Percentiles rank a stretch among this genome's conserved stretches.
Evolutionary conservation across 208 protist species (phyloP).

Genomic region (Zelonia costaricensis): DNA sequence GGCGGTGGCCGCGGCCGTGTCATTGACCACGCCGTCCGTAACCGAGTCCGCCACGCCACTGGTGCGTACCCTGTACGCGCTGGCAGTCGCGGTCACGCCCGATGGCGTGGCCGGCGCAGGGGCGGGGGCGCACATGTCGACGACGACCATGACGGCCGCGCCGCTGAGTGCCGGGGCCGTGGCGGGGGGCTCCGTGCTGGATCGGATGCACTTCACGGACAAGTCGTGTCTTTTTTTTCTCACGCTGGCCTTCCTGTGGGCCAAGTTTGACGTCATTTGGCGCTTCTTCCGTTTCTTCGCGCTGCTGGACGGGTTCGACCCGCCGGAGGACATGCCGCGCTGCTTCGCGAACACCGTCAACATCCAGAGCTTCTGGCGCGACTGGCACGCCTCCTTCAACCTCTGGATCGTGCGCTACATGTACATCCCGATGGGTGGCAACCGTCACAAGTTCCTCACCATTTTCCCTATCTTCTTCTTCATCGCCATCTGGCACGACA

Average conservation of each 20-base stretch:
- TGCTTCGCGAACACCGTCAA: conserved; percentile 89
- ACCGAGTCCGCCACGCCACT: too few species aligned
- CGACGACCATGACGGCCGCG: not conserved
- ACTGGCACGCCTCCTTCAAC: conserved; percentile 94
- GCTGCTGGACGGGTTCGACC: conserved; percentile 83
- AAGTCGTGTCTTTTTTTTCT: conserved; percentile 39
- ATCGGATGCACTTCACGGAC: conserved; percentile 17
- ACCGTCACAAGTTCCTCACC: conserved; percentile 46
- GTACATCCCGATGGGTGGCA: conserved; percentile 93
- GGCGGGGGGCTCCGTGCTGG: conserved; percentile 9
- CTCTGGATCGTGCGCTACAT: conserved; percentile 94
- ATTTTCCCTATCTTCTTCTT: conserved; percentile 93
- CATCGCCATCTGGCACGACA: conserved; percentile 92
- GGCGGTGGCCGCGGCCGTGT: not conserved
- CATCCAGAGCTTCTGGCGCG: conserved; percentile 91
- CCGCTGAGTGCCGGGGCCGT: too few species aligned
- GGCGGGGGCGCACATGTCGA: not conserved
- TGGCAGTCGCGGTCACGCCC: not conserved
- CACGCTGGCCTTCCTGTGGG: conserved; percentile 85
- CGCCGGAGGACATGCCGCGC: conserved; percentile 90
- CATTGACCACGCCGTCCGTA: too few species aligned
- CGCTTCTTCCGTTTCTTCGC: conserved; percentile 85
- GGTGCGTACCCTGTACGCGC: not conserved
- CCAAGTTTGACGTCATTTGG: conserved; percentile 93
- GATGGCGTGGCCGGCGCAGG: not conserved